Base-by-base conservation (phyloP, 1,284 basidiomycete genomes). In the Sporisorium sorghi region DNA sequence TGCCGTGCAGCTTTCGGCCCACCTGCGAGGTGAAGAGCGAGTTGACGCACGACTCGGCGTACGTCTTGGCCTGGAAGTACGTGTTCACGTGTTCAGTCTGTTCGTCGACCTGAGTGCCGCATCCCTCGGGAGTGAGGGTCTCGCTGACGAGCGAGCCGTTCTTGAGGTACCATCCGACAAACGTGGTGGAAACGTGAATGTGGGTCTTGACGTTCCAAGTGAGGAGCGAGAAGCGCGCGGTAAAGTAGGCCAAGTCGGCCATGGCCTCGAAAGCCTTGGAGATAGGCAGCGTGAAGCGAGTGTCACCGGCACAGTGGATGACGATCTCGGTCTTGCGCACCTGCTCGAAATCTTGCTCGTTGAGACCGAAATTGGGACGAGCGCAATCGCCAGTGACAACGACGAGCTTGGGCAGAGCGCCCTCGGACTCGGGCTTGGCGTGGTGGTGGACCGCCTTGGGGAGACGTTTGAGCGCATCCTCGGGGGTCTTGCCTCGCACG, bases 41-140 rank as follows among this genome's bases (percentile, higher is more conserved):
- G 42, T 75, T 71, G 54, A 72, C 62, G 47, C 62, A 66, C 32
- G 67, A 67, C 35, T 75, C 72, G 43, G 72, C 72, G 42, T 68
- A 65, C 12, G 72, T 75, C 68, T 75, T 72, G n/a, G 72, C 68
- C 28, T 72, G 68, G 57, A 75, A 72, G 55, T 75, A 75, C 43
- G 72, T 75, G 56, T 75, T 75, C 51, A 75, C 72, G 50, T 75
- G 72, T 26, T 66, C 44, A 5, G 37, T 58, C 28, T 75, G 69
- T 43, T 71, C 57, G 39, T 67, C 66, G 44, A 71, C 72, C 40
- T 54, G 60, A 4, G 61, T 54, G 14, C 56, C 62, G 46, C 59
- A 64, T 0, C 51, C 72, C 7, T 66, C 52, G n/a, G 65, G 72
- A 2, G 66, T 71, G 44, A 75, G 47, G 6, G 57, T 30, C 28